Evolutionary conservation across 1,139 yeast genomes (phyloP), one percentile per base, ranked within the genome.

Genomic region (Lizanozyma gosingica): DNA sequence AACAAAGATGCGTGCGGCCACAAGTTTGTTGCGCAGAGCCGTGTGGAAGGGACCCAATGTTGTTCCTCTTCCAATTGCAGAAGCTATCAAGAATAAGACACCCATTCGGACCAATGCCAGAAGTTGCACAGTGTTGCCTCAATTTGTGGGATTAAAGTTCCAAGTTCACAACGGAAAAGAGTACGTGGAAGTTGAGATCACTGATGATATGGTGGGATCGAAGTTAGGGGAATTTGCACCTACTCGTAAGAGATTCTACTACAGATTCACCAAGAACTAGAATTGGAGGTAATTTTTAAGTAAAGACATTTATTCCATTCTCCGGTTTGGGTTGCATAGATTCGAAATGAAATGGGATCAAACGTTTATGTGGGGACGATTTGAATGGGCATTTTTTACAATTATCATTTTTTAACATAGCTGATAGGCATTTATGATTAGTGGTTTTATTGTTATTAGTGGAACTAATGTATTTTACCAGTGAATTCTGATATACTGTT

Each of bases 121-220:
- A 58, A 72, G 94, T 35, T 92, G 97, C 57, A 92, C 97, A 17
- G 85, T 92, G 43, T 68, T 92, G 41, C 98, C 98, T 17, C 94
- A 86, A 59, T 90, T 92, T 64, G 96, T 92, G 33, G 98, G 98
- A 4, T 71, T 88, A 45, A 83, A 80, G 55, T 92, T 92, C 62
- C 95, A 92, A 63, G 85, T 92, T 37, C 98, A 92, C 63, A 92
- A 92, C 62, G 98, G 98, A 34, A 85, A 83, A 60, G 95, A 88
- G 50, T 92, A 90, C 57, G 95, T 88, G 39, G 90, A 88, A 41
- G 75, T 92, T 39, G 90, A 83, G 51, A 76, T 92, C 32, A 78
- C 84, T 9, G 97, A 92, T 55, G 94, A 92, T 52, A 92, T 92
- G 98, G 97, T 92, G 48, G 98, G 98, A n/a, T 78, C 81, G 48